A percentile compares a stretch with the other conserved stretches of the same genome.
These are phyloP conservation scores for Boletus sp. DNA, from an alignment of 768 basidiomycete genomes.

Conservation along the genomic window DNA sequence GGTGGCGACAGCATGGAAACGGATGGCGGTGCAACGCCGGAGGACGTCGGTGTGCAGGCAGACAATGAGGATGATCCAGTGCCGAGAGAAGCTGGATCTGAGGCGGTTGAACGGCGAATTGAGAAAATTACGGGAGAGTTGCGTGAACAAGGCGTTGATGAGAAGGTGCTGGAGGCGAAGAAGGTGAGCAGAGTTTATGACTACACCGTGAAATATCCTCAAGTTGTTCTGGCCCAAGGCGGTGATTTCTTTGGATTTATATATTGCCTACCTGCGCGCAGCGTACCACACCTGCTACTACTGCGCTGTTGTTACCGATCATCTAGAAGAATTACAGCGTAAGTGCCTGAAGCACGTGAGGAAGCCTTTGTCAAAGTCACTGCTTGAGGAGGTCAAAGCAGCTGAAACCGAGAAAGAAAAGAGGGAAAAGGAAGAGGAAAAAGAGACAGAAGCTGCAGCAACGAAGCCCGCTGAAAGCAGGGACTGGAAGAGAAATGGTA, in stretches of 20 bases:
- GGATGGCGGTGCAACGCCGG: conserved; percentile 27
- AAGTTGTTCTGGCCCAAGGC: conserved; percentile 45
- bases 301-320: conserved; percentile 89
- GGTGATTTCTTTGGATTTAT: conserved; percentile 83
- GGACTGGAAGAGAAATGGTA: conserved; percentile 68
- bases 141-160: conserved; percentile 64
- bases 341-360: conserved; percentile 93
- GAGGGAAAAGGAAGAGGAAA: conserved; percentile 42
- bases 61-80: conserved; percentile 46
- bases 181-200: conserved; percentile 49
- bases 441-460: conserved; percentile 34
- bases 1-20: conserved; percentile 23
- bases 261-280: conserved; percentile 87
- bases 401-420: conserved; percentile 52
- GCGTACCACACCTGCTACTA: conserved; percentile 98
- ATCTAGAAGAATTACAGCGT: conserved; percentile 91
- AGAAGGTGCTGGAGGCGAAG: conserved; percentile 62
- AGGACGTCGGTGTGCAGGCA: conserved; percentile 33
- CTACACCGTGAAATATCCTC: conserved; percentile 15
- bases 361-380: conserved; percentile 62
- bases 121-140: conserved; percentile 72
- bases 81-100: conserved; percentile 63
- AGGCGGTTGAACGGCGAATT: conserved; percentile 78
- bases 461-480: conserved; percentile 41
- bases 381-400: conserved; percentile 59